phyloP scores from a whole-genome alignment of 2,329 filamentous ascomycete species.

The Fusarium neocosmosporiellum region DNA sequence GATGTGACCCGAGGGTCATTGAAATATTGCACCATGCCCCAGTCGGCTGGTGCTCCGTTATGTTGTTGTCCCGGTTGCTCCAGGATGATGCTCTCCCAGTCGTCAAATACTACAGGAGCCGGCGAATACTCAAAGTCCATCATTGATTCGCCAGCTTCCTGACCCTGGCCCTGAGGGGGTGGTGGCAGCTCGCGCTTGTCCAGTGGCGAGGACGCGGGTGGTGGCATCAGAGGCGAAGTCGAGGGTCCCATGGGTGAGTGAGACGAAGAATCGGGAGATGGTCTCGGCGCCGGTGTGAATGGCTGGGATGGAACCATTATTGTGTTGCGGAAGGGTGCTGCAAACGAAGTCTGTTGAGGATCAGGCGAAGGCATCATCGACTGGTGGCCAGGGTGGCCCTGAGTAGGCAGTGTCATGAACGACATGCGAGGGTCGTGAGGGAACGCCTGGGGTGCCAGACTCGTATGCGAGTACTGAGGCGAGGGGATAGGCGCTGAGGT shows the following conservation, averaged over 20 bases:
- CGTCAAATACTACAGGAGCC: conserved; percentile 52
- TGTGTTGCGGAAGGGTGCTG: conserved; percentile 46
- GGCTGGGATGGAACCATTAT: conserved; percentile 50
- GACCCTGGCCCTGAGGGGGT: conserved; percentile 41
- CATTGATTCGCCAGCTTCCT: conserved; percentile 44
- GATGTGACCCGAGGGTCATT: conserved; percentile 48
- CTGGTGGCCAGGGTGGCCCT: conserved; percentile 43
- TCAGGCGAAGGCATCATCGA: conserved; percentile 46
- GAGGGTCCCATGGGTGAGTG: conserved; percentile 49
- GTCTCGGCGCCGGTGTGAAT: conserved; percentile 42
- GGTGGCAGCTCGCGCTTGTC: conserved; percentile 53
- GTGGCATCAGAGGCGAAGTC: conserved; percentile 47
- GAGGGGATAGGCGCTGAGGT: conserved; percentile 47
- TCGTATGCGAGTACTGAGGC: conserved; percentile 46
- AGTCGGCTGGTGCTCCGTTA: conserved; percentile 35
- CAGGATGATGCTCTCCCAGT: conserved; percentile 55
- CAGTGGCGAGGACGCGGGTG: conserved; percentile 44
- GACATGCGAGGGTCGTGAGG: conserved; percentile 46
- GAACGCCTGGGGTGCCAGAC: conserved; percentile 41
- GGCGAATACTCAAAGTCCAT: conserved; percentile 60
- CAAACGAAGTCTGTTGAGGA: conserved; percentile 45
- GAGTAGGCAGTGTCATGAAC: conserved; percentile 49
- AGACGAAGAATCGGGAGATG: conserved; percentile 48
- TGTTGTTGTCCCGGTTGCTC: conserved; percentile 45
- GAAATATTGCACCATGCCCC: conserved; percentile 52